Conservation (phyloP, 78 protist genomes). For the Emiliania huxleyi region DNA sequence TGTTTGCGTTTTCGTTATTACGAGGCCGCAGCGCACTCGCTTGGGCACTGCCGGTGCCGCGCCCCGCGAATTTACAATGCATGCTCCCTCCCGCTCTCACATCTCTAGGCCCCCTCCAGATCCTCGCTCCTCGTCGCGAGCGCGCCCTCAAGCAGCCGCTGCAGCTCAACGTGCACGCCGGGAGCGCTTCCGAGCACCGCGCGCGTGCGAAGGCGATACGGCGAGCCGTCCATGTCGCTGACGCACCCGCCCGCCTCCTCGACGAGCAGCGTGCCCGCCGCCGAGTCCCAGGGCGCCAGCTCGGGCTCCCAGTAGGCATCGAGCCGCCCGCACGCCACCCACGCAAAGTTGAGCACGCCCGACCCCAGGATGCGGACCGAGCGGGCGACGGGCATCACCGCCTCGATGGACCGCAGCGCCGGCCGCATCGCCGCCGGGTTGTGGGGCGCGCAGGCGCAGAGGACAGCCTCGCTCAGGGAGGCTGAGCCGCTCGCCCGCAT, state of each 20-base stretch:
- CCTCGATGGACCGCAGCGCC: background rate
- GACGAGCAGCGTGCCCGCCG: conserved; percentile 72
- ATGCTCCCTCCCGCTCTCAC: too few relatives aligned
- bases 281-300: conserved; percentile 83
- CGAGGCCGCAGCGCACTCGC: too few relatives aligned
- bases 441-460: background rate
- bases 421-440: background rate
- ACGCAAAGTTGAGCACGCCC: conserved; percentile 69
- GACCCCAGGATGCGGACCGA: conserved; percentile 57
- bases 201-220: background rate
- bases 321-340: conserved; percentile 69
- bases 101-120: too few relatives aligned
- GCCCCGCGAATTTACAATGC: too few relatives aligned
- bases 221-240: background rate
- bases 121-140: too few relatives aligned
- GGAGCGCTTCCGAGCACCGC: too few relatives aligned
- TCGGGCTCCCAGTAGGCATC: conserved; percentile 35
- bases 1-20: too few relatives aligned
- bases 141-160: too few relatives aligned
- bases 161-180: too few relatives aligned
- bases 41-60: too few relatives aligned
- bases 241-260: conserved; percentile 79
- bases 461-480: background rate
- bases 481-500: background rate
- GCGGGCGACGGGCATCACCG: background rate